Evolutionary conservation across 257 asterid genomes (phyloP), one percentile per base, ranked within the genome.

Genomic region (Solanum chiquidenum): DNA sequence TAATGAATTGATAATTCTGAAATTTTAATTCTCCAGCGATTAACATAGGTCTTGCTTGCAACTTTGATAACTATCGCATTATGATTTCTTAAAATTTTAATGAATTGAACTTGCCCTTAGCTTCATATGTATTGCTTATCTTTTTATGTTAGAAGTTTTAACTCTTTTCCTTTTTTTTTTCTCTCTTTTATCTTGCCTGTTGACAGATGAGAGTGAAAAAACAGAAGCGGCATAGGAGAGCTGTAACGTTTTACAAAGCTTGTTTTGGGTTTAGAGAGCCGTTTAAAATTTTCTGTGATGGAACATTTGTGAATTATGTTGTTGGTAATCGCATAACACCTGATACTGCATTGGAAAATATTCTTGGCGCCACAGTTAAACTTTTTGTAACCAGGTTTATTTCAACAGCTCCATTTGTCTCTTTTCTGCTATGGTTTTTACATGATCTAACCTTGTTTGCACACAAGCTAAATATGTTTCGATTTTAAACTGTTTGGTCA

Each of bases 201-300:
- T 71, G 20, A 71, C 83, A 88, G 91, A 96, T 96, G 99, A 95
- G 90, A 91, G 92, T 96, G 87, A 94, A 92, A 83, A 96, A 92
- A 96, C 98, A 95, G 87, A 94, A 93, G 88, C 95, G 97, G 25
- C 96, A 93, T 72, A 93, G 98, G 25, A 93, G 92, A 90, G 94
- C 95, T 44, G 95, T 96, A 37, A 88, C 95, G 52, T 95, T 96
- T 87, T 95, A 89, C 94, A 42, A 60, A 77, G 92, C 96, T 88
- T 95, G 99, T 91, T 94, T 90, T 88, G 99, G 99, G 14, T 97
- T 95, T 89, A 92, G 97, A 21, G 95, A 93, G 91, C 99, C 99
- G 68, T 95, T 92, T 90, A 95, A 97, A 90, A 91, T 97, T 93
- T 98, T 97, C 2, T 95, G 98, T 92, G 99, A 95, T 87, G 99